Evolutionary conservation across 805 yeast genomes (phyloP).

Genomic region (Yarrowia deformans): DNA sequence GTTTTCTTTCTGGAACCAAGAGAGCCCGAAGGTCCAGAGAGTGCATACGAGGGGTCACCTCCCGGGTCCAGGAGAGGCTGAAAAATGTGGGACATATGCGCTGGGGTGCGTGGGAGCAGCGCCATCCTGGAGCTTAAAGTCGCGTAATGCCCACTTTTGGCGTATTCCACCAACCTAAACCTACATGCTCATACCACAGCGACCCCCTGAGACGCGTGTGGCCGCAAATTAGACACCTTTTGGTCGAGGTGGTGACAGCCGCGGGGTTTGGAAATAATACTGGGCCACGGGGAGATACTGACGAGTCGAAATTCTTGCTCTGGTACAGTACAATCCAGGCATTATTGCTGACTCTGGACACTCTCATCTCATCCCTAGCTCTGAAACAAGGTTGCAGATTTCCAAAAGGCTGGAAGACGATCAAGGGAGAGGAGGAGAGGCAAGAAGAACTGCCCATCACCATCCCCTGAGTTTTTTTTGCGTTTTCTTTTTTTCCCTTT

Average conservation of each 20-base stretch:
- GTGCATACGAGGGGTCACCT: conserved; percentile 29
- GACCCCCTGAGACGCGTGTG: conserved; percentile 17
- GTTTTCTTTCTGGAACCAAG: conserved; percentile 29
- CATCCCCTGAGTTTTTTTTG: no score
- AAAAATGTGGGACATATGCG: conserved; percentile 20
- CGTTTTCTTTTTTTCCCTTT: not conserved
- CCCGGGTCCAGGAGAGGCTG: conserved; percentile 15
- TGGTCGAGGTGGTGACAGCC: no score
- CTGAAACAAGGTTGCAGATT: not conserved
- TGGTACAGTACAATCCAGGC: no score
- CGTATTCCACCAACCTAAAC: not conserved
- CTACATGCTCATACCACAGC: conserved; percentile 1
- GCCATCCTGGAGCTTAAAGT: not conserved
- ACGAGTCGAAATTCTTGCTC: no score
- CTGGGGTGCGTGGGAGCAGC: not conserved
- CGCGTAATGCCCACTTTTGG: conserved; percentile 16
- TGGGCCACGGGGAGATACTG: no score
- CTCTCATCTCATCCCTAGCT: not conserved
- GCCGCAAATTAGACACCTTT: no score
- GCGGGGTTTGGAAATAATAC: no score
- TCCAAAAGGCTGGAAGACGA: not conserved
- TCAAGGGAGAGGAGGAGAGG: not conserved
- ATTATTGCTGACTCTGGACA: no score
- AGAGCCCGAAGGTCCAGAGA: not conserved
- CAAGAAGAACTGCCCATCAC: no score